Base-by-base conservation (phyloP, 176 grass and related monocot species). In the Hyparrhenia diplandra region DNA sequence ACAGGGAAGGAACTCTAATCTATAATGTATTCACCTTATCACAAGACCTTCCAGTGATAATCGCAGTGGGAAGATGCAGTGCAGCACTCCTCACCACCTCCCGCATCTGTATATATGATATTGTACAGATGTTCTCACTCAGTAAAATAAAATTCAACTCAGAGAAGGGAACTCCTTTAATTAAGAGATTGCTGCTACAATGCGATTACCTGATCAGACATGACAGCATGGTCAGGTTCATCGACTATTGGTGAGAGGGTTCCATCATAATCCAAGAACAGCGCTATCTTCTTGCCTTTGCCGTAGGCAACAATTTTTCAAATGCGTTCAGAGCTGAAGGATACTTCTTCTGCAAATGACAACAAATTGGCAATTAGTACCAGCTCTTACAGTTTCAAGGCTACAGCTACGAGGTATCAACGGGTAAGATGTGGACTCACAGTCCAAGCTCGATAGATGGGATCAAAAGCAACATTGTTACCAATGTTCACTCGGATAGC, bases 21-120 rank as follows among this genome's bases (percentile, higher is more conserved):
- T n/a, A n/a, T n/a, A n/a, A n/a, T n/a, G n/a, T n/a, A n/a, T n/a
- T n/a, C n/a, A 92, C 89, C 93, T 95, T 95, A 72, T 92, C 93
- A 60, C 89, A 80, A 52, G 89, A 88, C 32, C 93, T 90, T 85
- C 93, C 93, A 69, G 85, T 92, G 40, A 95, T 90, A 75, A 95
- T 92, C n/a, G 93, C 93, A 41, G 87, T 92, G 54, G 92, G 86
- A 29, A 94, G 80, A 77, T 87, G 77, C 21, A 55, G 82, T 3
- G 89, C 85, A 54, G 74, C 87, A 74, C 55, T 85, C 42, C 70
- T 95, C 29, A 95, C 89, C 17, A 84, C 76, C 67, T 71, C 64
- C 18, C 89, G 87, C 93, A 95, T 95, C 93, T 95, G 73, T 23
- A 32, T 32, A 32, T 32, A 32, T 32, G 31, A 32, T 32, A 32